Conservation (phyloP, 2,329 filamentous ascomycete genomes). For the Paramyrothecium roridum region DNA sequence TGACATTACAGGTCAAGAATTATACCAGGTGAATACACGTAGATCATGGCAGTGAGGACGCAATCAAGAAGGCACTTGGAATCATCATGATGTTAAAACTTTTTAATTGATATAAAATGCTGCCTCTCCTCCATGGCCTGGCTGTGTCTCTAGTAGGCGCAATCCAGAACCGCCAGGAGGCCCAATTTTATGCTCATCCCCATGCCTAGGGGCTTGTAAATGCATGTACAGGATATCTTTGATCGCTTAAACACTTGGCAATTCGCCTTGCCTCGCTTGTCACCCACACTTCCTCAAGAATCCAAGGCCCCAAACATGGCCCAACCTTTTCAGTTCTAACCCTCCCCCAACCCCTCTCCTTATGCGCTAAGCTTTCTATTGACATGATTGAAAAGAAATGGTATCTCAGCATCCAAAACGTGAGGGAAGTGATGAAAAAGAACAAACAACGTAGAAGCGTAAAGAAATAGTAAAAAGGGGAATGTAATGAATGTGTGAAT, state of each 20-base stretch:
- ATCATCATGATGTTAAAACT: too few species aligned
- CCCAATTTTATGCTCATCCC: background rate
- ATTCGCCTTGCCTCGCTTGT: background rate
- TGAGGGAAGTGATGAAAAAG: background rate
- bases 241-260: background rate
- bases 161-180: background rate
- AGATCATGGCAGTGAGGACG: too few species aligned
- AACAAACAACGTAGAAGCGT: background rate
- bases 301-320: background rate
- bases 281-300: background rate
- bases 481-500: background rate
- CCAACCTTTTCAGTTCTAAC: background rate
- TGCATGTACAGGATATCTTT: slow-evolving; percentile 1
- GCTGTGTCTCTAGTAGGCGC: background rate
- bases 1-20: too few species aligned
- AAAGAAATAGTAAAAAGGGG: background rate
- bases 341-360: background rate
- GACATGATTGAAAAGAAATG: background rate
- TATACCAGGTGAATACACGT: too few species aligned
- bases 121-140: background rate
- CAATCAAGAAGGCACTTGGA: too few species aligned
- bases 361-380: background rate
- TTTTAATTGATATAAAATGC: too few species aligned
- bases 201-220: background rate
- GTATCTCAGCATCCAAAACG: background rate